Conservation (phyloP, 139 green algal species). For the Coelastrella sp. region DNA sequence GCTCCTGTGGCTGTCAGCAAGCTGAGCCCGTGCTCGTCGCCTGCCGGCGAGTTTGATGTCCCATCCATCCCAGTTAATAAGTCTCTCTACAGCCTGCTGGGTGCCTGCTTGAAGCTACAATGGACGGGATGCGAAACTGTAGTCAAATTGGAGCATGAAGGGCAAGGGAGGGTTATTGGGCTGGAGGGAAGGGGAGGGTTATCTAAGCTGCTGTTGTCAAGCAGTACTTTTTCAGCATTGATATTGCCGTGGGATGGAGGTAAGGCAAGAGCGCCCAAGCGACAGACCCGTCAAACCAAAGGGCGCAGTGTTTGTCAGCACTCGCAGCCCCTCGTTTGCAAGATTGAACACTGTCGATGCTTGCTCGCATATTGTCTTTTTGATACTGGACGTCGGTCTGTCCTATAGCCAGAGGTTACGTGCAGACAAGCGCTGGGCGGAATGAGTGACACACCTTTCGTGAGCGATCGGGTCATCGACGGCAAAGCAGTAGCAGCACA, state of each 20-base stretch:
- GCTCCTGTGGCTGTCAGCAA: conserved; percentile 33
- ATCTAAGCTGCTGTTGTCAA: no score
- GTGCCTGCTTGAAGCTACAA: no score
- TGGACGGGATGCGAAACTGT: no score
- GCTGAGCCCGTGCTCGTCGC: not conserved
- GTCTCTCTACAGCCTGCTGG: not conserved
- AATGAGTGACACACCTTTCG: conserved; percentile 25
- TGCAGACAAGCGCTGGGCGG: not conserved
- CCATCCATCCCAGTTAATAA: not conserved
- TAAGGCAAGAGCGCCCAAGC: no score
- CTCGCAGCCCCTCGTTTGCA: not conserved
- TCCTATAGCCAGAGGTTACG: not conserved
- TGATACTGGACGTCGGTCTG: not conserved
- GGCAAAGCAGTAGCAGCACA: conserved; percentile 84
- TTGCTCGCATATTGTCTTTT: not conserved
- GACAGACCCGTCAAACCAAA: not conserved
- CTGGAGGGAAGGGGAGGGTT: no score
- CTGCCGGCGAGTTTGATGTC: not conserved
- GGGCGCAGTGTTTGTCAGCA: not conserved
- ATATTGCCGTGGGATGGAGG: no score
- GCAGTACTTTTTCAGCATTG: no score
- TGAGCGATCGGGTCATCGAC: conserved; percentile 82
- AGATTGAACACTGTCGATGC: not conserved
- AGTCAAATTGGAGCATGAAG: no score
- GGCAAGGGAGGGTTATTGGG: no score